Conservation (phyloP, 192 early-diverging fungal genomes). For the Rhizophagus clarus region DNA sequence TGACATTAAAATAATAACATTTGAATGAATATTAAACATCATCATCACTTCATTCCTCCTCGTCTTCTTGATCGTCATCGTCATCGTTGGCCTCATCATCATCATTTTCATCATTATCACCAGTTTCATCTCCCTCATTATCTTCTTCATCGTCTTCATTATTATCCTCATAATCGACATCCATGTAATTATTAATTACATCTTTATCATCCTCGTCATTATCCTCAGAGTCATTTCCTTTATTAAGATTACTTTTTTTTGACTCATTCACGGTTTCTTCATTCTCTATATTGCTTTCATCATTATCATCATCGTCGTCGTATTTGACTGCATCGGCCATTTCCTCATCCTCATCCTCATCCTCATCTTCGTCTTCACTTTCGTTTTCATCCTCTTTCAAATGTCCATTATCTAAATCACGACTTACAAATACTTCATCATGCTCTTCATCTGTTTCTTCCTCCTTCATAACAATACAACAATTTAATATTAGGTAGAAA, state of each 20-base stretch:
- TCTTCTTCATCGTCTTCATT: slow-evolving; percentile 23
- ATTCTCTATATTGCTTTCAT: neutral
- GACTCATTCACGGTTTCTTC: neutral
- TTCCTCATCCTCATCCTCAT: slow-evolving; percentile 27
- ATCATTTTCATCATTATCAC: neutral
- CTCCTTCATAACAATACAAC: neutral
- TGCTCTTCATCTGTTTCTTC: slow-evolving; percentile 38
- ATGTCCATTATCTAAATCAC: slow-evolving; percentile 35
- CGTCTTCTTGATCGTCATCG: too few relatives aligned
- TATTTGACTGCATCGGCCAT: slow-evolving; percentile 27
- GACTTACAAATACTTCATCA: slow-evolving; percentile 40
- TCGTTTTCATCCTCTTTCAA: slow-evolving; percentile 42
- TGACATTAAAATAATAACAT: neutral
- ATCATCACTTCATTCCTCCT: too few relatives aligned
- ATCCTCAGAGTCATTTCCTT: neutral
- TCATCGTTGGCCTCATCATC: too few relatives aligned
- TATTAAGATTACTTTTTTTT: neutral
- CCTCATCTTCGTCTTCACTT: slow-evolving; percentile 36
- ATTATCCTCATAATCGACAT: neutral
- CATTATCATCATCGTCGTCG: slow-evolving; percentile 14
- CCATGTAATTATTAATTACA: neutral
- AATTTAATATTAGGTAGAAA: neutral
- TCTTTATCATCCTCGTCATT: slow-evolving; percentile 25
- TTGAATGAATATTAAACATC: neutral
- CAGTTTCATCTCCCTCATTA: slow-evolving; percentile 37